Evolutionary conservation across 768 basidiomycete species (phyloP).

Genomic region (Kwoniella sp.): DNA sequence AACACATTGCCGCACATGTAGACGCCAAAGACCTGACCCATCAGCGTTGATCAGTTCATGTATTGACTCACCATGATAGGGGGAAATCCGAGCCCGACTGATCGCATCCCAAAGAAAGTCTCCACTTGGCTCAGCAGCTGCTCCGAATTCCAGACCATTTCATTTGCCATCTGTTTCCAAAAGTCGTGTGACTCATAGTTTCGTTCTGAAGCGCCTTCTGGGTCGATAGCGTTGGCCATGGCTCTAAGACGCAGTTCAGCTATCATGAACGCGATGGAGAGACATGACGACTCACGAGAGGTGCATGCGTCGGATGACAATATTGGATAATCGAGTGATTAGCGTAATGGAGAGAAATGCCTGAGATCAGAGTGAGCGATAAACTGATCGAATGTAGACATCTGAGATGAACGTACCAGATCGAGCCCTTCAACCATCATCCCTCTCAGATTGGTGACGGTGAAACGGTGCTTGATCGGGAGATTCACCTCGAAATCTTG

Average conservation of each 20-base stretch:
- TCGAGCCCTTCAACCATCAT: slow-evolving; percentile 30
- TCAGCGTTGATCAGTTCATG: not conserved
- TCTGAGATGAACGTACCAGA: slow-evolving; percentile 15
- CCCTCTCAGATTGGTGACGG: slow-evolving; percentile 20
- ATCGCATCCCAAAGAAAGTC: slow-evolving; percentile 26
- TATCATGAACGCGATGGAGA: too few species aligned
- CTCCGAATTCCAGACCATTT: slow-evolving; percentile 23
- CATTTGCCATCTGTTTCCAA: slow-evolving; percentile 20
- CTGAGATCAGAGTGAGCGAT: not conserved
- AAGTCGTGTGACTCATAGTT: slow-evolving; percentile 8
- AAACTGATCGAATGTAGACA: not conserved
- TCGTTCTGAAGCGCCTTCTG: slow-evolving; percentile 13
- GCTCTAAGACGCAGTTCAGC: slow-evolving; percentile 5
- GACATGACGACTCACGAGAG: slow-evolving; percentile 15
- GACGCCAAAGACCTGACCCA: slow-evolving; percentile 21
- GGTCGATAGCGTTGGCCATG: slow-evolving; percentile 28
- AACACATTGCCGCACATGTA: slow-evolving; percentile 27
- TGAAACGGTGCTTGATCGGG: slow-evolving; percentile 23
- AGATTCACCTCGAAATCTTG: slow-evolving; percentile 22
- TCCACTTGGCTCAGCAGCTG: slow-evolving; percentile 25
- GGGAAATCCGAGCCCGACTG: slow-evolving; percentile 20
- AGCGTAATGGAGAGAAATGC: slow-evolving; percentile 29
- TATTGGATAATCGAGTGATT: slow-evolving; percentile 24
- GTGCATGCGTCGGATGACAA: slow-evolving; percentile 23
- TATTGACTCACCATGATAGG: slow-evolving; percentile 23